Percentiles rank a stretch among this genome's conserved stretches.
Conservation (phyloP, 768 basidiomycete species). For the Dictyophora rubrovolvata region DNA sequence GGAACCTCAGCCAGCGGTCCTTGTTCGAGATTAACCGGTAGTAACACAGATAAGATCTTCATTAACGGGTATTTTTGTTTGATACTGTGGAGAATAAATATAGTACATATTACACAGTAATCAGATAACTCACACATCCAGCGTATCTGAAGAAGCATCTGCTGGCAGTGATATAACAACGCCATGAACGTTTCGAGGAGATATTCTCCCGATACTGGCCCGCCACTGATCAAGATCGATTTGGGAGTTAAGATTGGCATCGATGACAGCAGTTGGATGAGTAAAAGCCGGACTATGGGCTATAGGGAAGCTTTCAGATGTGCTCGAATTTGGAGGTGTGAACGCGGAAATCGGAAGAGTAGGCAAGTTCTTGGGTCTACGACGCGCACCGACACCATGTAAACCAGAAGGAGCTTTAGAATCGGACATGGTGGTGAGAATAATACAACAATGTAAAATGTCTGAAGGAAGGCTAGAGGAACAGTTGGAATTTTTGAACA, state of each 20-base stretch:
- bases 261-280: slow-evolving; percentile 53
- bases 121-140: slow-evolving; percentile 30
- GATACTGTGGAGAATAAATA: neutral
- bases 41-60: slow-evolving; percentile 41
- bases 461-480: neutral
- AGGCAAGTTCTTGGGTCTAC: slow-evolving; percentile 59
- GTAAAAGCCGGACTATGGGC: slow-evolving; percentile 59
- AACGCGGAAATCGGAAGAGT: slow-evolving; percentile 70
- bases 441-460: neutral
- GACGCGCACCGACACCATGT: slow-evolving; percentile 37
- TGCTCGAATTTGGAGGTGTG: slow-evolving; percentile 56
- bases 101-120: slow-evolving; percentile 4
- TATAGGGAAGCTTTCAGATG: slow-evolving; percentile 55
- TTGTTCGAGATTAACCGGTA: slow-evolving; percentile 52
- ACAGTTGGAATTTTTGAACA: neutral
- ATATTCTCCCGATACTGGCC: slow-evolving; percentile 35
- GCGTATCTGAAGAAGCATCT: slow-evolving; percentile 23
- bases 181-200: slow-evolving; percentile 38
- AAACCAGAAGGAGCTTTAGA: slow-evolving; percentile 21
- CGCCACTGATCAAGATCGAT: slow-evolving; percentile 41
- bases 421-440: neutral
- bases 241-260: slow-evolving; percentile 49
- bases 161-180: slow-evolving; percentile 46
- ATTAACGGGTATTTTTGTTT: neutral
- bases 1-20: slow-evolving; percentile 25